Evolutionary conservation across 2,329 filamentous ascomycete species (phyloP), one percentile per base, ranked within the genome.

Genomic region (Nannizzia gypsea): DNA sequence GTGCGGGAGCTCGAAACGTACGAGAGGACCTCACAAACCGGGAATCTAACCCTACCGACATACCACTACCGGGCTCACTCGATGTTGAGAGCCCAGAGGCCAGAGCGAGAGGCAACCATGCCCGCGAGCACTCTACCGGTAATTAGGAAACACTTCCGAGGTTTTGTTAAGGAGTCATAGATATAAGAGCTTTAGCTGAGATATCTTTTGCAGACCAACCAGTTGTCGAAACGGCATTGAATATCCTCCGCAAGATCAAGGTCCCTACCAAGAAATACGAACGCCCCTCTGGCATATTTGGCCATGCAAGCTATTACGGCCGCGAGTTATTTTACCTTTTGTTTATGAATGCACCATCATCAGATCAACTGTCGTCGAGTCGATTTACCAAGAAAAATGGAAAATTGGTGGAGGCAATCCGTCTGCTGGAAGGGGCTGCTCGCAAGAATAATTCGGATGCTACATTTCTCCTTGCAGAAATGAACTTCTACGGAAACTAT

Each of bases 401-500:
- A 34, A 76, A 78, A 6, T 73, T 88, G n/a, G 71, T 74, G 22
- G 76, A 80, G 62, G 85, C 83, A 2, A 81, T 86, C 42, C 73
- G 76, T 60, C 74, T 86, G 36, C 73, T 88, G 61, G 78, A 82
- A 66, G 73, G 79, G 57, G 83, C 84, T 36, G 83, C 83, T 2
- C 72, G 78, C 6, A 74, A 80, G 64, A 71, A 77, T 62, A 74
- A 78, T 60, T 81, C 89, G 1, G 91, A 99, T 71, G 93, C 93
- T 3, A 83, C 97, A 52, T 96, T 87, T 69, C 78, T 95, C 15
- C 80, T 99, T 24, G 93, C 89, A 17, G 89, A 99, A 71, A 86
- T 99, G 81, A 96, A 95, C 77, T 97, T 97, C 74, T 90, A 93
- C 68, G 93, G 93, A 70, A 96, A 97, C 73, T 95, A 87, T 73